Percentiles rank a stretch among this genome's conserved stretches.
Evolutionary conservation across 208 protist genomes (phyloP).

Genomic region (Leishmania tropica): DNA sequence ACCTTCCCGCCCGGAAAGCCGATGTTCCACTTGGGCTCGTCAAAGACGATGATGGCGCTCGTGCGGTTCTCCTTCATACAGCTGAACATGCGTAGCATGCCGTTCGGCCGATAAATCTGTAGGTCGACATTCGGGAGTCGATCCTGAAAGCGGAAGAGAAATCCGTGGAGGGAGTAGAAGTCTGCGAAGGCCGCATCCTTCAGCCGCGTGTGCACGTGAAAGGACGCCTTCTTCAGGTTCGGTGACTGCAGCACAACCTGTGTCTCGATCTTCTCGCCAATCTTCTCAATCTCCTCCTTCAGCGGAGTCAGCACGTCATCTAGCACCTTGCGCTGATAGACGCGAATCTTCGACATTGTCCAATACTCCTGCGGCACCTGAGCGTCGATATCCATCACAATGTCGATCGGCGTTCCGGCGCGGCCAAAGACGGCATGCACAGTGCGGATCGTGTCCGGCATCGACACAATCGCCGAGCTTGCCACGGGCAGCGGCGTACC

Average conservation of each 20-base stretch:
- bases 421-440: conserved; percentile 88
- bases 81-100: conserved; percentile 89
- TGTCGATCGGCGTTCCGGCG: conserved; percentile 66
- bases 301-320: conserved; percentile 66
- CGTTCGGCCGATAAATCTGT: conserved; percentile 85
- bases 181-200: conserved; percentile 87
- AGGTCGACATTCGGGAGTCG: conserved; percentile 75
- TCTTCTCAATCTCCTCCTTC: conserved; percentile 68
- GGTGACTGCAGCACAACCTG: conserved; percentile 90
- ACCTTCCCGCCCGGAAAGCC: conserved; percentile 71
- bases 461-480: conserved; percentile 72
- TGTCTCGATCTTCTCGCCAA: conserved; percentile 73
- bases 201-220: conserved; percentile 87
- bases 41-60: conserved; percentile 82
- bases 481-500: conserved; percentile 71
- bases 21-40: conserved; percentile 74
- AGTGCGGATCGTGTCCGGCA: conserved; percentile 88
- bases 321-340: conserved; percentile 78
- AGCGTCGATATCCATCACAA: conserved; percentile 88
- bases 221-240: conserved; percentile 90
- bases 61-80: conserved; percentile 92
- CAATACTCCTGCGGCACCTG: conserved; percentile 85
- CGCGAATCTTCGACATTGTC: conserved; percentile 71
- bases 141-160: conserved; percentile 71
- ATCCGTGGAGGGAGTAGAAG: conserved; percentile 81